These are phyloP conservation scores for Solanum bulbocastanum DNA, from an alignment of 257 asterid genomes.

Conservation along the genomic window DNA sequence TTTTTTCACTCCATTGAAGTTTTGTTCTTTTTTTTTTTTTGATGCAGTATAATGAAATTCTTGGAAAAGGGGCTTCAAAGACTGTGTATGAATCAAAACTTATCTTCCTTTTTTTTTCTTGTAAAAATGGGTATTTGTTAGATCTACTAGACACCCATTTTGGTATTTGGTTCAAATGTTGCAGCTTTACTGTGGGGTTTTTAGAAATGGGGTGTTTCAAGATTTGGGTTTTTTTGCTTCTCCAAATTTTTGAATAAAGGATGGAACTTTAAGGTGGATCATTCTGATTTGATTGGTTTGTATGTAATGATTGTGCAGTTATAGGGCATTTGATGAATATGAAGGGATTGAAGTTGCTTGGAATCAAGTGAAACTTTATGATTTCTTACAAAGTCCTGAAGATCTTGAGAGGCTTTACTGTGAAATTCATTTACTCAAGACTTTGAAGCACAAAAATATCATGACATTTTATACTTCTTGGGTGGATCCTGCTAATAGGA, in stretches of 20 bases:
- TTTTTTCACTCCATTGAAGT: not conserved
- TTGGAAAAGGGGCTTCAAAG: constrained; percentile 49
- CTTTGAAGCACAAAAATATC: constrained; percentile 31
- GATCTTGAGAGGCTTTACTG: constrained; percentile 46
- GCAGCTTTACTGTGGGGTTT: not conserved
- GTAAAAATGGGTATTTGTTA: not conserved
- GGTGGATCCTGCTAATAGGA: constrained; percentile 43
- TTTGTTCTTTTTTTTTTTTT: not conserved
- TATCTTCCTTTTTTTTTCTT: not conserved
- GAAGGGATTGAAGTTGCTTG: constrained; percentile 54
- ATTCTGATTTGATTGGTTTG: not conserved
- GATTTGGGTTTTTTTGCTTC: not conserved
- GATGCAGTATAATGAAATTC: constrained; percentile 38
- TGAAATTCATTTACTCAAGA: constrained; percentile 43
- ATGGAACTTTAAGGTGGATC: not conserved
- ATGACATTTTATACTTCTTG: constrained; percentile 49
- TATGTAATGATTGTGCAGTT: constrained; percentile 19
- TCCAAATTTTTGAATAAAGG: not conserved
- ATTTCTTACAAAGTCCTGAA: constrained; percentile 44
- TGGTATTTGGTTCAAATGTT: not conserved
- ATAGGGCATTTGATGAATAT: constrained; percentile 45
- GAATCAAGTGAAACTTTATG: constrained; percentile 42
- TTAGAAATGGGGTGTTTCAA: constrained; percentile 1
- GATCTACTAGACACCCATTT: constrained; percentile 4
- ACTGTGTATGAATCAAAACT: constrained; percentile 29